Base-by-base conservation (phyloP, 306 rosid species). In the Castanea crenata region DNA sequence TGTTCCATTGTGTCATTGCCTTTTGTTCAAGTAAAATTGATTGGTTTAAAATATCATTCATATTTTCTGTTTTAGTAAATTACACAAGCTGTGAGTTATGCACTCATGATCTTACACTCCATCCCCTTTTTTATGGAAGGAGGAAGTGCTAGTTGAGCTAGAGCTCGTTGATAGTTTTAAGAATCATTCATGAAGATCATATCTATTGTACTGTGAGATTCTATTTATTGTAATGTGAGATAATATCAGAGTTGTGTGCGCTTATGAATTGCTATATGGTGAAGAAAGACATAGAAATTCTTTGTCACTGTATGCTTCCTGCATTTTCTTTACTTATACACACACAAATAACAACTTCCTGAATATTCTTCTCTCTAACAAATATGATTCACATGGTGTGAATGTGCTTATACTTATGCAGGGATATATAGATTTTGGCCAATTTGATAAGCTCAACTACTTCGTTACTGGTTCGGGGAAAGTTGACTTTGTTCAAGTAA, bases 381-480 rank as follows among this genome's bases (percentile, higher is more conserved):
- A 46, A 11, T 29, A 18, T 74, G 61, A 27, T 70, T 79, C 77
- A 79, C 78, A 64, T 44, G 74, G 73, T 69, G 52, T 77, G 65
- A 78, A 81, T 80, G 76, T 83, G 63, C 73, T 61, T 20, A 41
- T 80, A 76, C 79, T 81, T 54, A 70, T 84, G 62, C 80, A 95
- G 99, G 99, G 99, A 71, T 95, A 93, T 82, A 89, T 93, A 71
- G 91, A 87, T 87, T 95, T 90, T 74, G 98, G 98, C 59, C 94
- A 96, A 69, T 95, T 86, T 80, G 96, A 91, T 78, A 82, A 52
- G 74, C 83, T 77, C 80, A 89, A 88, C 87, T 80, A 90, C 87
- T 93, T 95, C 68, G 90, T 90, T 79, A 77, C 97, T 83, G 92
- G 93, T 85, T 89, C 90, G n/a, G 93, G 89, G 76, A 84, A 86